phyloP scores from a whole-genome alignment of 148 eudicot species.

The Arbutus unedo region DNA sequence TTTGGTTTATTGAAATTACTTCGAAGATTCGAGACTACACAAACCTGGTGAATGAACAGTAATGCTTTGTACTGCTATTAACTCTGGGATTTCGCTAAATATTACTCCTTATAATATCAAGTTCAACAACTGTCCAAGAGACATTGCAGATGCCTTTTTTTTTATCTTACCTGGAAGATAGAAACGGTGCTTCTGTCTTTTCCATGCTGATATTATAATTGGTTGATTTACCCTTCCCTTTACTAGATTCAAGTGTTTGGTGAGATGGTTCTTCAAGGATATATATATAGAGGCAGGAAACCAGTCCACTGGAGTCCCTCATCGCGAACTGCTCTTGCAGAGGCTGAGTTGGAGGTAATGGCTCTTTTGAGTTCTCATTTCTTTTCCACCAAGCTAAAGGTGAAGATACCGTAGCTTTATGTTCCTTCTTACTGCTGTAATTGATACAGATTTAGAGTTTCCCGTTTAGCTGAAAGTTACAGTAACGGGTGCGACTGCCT shows the following conservation, averaged over 20 bases:
- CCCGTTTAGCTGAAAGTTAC: background rate
- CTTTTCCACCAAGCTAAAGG: background rate
- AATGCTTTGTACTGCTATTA: background rate
- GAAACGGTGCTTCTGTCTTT: background rate
- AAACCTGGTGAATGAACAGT: background rate
- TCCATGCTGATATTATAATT: constrained; percentile 1
- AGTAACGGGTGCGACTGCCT: background rate
- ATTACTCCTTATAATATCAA: background rate
- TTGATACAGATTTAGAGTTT: background rate
- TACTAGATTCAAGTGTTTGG: constrained; percentile 91
- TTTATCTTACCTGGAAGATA: background rate
- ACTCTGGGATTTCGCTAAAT: background rate
- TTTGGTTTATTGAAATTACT: background rate
- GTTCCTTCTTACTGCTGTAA: background rate
- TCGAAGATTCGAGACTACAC: constrained; percentile 8
- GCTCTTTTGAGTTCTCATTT: background rate
- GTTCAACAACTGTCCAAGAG: background rate
- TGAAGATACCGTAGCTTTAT: background rate
- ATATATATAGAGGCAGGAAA: constrained; percentile 93
- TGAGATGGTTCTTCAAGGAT: constrained; percentile 81
- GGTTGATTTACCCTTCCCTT: background rate
- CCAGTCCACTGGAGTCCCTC: constrained; percentile 99
- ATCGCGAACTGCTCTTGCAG: constrained; percentile 96
- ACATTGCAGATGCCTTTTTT: constrained; percentile 1
- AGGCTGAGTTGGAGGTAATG: constrained; percentile 88